These are phyloP conservation scores for Vaccinium macrocarpon DNA, from an alignment of 148 eudicot genomes.

Conservation along the genomic window DNA sequence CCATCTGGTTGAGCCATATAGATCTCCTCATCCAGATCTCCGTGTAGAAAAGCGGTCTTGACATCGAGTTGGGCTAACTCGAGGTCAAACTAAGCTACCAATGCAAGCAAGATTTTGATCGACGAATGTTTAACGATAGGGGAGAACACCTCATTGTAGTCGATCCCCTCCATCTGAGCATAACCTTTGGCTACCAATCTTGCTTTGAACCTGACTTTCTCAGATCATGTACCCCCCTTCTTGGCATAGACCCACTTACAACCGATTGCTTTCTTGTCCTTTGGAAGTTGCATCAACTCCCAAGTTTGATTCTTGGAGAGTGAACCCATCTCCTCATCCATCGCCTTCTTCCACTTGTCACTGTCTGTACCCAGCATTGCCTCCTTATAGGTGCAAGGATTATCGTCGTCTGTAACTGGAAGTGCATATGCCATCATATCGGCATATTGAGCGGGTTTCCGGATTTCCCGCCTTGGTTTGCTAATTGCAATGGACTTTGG, in stretches of 20 bases:
- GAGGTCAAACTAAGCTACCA: neutral
- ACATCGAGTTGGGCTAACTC: neutral
- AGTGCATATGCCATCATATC: neutral
- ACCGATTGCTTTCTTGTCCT: neutral
- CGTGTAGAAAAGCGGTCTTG: neutral
- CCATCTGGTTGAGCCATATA: neutral
- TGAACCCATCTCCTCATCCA: neutral
- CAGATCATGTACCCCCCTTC: neutral
- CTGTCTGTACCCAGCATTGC: neutral
- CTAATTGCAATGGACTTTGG: neutral
- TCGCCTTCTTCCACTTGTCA: neutral
- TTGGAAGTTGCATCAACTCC: neutral
- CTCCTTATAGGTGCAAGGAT: neutral
- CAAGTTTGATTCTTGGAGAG: neutral
- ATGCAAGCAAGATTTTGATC: neutral
- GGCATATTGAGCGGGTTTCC: neutral
- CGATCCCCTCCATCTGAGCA: neutral
- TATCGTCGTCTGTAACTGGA: neutral
- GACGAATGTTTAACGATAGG: neutral
- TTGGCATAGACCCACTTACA: neutral
- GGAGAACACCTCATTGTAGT: neutral
- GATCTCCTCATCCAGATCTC: neutral
- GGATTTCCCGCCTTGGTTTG: neutral
- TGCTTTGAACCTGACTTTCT: neutral
- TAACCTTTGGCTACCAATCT: neutral